A percentile compares a stretch with the other conserved stretches of the same genome.
phyloP scores from a whole-genome alignment of 768 basidiomycete genomes.

The Boletus subcaerulescens region DNA sequence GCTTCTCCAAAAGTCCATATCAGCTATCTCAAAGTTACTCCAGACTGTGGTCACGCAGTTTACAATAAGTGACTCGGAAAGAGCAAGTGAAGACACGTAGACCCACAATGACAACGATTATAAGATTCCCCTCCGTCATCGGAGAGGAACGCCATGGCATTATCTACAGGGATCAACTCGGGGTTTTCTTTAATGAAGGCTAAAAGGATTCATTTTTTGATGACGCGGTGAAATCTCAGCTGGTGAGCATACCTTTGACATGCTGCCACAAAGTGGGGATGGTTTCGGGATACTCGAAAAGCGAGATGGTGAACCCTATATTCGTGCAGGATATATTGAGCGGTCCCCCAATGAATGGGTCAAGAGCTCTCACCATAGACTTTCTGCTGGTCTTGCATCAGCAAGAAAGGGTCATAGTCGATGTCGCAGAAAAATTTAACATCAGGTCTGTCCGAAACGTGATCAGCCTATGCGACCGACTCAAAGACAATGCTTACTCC shows the following conservation, averaged over 20 bases:
- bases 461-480: conserved; percentile 6
- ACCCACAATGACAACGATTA: conserved; percentile 76
- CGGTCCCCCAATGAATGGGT: conserved; percentile 6
- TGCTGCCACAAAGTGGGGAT: conserved; percentile 78
- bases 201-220: conserved; percentile 26
- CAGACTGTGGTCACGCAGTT: conserved; percentile 47
- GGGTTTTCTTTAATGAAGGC: conserved; percentile 69
- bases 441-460: conserved; percentile 49
- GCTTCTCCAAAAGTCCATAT: conserved; percentile 84
- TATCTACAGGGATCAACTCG: conserved; percentile 56
- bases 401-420: conserved; percentile 74
- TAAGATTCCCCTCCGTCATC: conserved; percentile 65
- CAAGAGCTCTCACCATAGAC: conserved; percentile 59
- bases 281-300: conserved; percentile 76
- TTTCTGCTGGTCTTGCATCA: conserved; percentile 78
- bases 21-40: conserved; percentile 82
- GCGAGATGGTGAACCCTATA: conserved; percentile 72
- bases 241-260: conserved; percentile 53
- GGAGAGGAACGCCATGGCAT: conserved; percentile 73
- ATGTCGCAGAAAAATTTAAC: conserved; percentile 82
- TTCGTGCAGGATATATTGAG: conserved; percentile 19
- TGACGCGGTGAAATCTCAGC: background rate
- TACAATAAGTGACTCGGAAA: background rate
- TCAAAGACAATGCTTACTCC: conserved; percentile 51
- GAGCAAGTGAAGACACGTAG: conserved; percentile 1